Evolutionary conservation across 2,329 filamentous ascomycete species (phyloP).

Genomic region (Didymella segeticola): DNA sequence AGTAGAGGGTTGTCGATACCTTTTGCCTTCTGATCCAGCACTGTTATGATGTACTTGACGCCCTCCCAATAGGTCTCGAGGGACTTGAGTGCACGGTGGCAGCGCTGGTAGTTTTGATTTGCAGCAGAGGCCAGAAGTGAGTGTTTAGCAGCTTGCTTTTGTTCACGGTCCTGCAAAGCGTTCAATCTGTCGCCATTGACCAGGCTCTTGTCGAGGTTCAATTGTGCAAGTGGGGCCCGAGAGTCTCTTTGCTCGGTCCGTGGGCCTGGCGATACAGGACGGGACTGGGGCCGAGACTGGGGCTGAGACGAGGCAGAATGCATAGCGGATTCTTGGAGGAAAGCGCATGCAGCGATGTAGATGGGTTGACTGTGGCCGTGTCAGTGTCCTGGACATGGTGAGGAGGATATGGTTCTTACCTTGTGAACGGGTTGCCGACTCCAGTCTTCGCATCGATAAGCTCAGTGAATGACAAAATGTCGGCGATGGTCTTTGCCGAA

Average conservation of each 20-base stretch:
- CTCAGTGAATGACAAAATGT: conserved; percentile 86
- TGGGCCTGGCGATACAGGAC: conserved; percentile 8
- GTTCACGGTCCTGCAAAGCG: conserved; percentile 38
- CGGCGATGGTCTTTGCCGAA: conserved; percentile 88
- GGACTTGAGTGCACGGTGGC: conserved; percentile 81
- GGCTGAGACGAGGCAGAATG: conserved; percentile 69
- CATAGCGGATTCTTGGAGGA: conserved; percentile 80
- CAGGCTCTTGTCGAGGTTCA: conserved; percentile 7
- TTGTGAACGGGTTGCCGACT: conserved; percentile 84
- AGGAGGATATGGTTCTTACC: conserved; percentile 28
- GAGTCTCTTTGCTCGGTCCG: conserved; percentile 4
- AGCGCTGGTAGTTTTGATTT: conserved; percentile 85
- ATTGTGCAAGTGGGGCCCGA: conserved; percentile 1
- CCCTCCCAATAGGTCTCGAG: conserved; percentile 88
- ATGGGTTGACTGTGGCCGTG: conserved; percentile 72
- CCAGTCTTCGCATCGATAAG: conserved; percentile 85
- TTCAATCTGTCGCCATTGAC: conserved; percentile 23
- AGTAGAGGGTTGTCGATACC: conserved; percentile 78
- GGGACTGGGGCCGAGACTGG: conserved; percentile 61
- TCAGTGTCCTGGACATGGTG: conserved; percentile 17
- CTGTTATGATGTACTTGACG: conserved; percentile 84
- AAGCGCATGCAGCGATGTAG: conserved; percentile 89
- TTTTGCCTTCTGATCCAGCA: conserved; percentile 85
- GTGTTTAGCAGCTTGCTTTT: conserved; percentile 66
- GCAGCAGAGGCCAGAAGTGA: conserved; percentile 80